A percentile compares a stretch with the other conserved stretches of the same genome.
phyloP scores from a whole-genome alignment of 495 filamentous ascomycete species.

The Pyrenopolyporus hunteri region DNA sequence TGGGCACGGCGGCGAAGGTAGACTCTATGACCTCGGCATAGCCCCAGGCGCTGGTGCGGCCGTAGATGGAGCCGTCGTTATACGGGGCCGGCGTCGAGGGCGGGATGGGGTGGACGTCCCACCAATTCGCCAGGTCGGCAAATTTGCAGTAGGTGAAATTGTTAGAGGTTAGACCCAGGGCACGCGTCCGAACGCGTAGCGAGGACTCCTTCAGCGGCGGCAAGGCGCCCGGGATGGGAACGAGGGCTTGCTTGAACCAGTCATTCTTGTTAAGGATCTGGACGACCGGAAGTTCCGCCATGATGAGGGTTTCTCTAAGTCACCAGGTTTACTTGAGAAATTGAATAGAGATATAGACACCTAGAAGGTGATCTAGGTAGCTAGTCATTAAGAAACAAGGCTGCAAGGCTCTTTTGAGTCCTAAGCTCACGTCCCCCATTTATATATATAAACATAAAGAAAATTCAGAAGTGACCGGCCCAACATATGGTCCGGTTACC shows the following conservation, averaged over 20 bases:
- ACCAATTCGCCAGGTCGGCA: slow-evolving; percentile 58
- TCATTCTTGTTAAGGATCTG: slow-evolving; percentile 48
- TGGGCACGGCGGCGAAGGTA: slow-evolving; percentile 42
- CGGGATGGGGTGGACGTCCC: slow-evolving; percentile 47
- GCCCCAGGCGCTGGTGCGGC: slow-evolving; percentile 63
- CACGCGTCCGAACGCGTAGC: slow-evolving; percentile 51
- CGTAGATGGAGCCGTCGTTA: slow-evolving; percentile 55
- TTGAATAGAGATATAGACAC: background rate
- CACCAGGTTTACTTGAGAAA: background rate
- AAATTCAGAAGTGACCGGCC: background rate
- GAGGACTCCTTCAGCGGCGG: slow-evolving; percentile 40
- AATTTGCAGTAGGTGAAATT: slow-evolving; percentile 61
- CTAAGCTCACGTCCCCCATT: too few species aligned
- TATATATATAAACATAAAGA: too few species aligned
- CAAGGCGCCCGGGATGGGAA: slow-evolving; percentile 38
- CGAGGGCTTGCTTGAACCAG: slow-evolving; percentile 45
- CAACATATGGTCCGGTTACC: background rate
- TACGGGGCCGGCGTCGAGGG: slow-evolving; percentile 55
- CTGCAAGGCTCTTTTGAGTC: too few species aligned
- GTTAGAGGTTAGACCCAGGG: slow-evolving; percentile 60
- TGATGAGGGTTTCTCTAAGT: slow-evolving; percentile 5
- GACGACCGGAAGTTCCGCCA: slow-evolving; percentile 32
- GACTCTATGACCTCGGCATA: slow-evolving; percentile 58
- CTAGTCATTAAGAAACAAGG: too few species aligned
- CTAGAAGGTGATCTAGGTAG: too few species aligned